A percentile compares a stretch with the other conserved stretches of the same genome.
phyloP scores from a whole-genome alignment of 768 basidiomycete genomes.

The Tephrocybe sp. region DNA sequence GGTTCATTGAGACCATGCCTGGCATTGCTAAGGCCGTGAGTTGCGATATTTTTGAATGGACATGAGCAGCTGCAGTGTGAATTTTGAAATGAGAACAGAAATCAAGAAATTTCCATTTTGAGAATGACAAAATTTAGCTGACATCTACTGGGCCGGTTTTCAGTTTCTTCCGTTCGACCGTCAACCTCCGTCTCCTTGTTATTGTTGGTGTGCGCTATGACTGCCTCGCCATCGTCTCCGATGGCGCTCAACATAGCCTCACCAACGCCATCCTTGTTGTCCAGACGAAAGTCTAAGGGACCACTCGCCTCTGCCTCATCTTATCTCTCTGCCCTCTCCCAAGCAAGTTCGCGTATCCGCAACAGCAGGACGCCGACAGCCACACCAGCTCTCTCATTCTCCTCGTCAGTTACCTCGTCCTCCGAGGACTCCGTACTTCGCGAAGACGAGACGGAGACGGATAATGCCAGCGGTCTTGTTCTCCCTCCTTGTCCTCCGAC shows the following conservation, averaged over 20 bases:
- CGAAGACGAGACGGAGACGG: conserved; percentile 47
- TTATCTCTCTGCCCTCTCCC: conserved; percentile 43
- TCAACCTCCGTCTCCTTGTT: too few species aligned
- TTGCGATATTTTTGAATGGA: too few species aligned
- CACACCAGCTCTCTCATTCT: conserved; percentile 73
- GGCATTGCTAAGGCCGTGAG: too few species aligned
- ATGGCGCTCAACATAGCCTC: conserved; percentile 61
- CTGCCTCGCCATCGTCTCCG: conserved; percentile 45
- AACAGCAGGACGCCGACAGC: conserved; percentile 49
- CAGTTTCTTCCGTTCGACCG: too few species aligned
- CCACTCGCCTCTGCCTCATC: conserved; percentile 40
- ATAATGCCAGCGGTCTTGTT: conserved; percentile 55
- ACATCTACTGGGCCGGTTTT: too few species aligned
- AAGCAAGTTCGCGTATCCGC: conserved; percentile 66
- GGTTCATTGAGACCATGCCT: too few species aligned
- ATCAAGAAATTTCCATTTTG: too few species aligned
- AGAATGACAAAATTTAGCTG: too few species aligned
- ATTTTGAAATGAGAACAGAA: too few species aligned
- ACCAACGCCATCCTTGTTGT: conserved; percentile 57
- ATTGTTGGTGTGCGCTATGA: conserved; percentile 11
- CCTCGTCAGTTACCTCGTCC: conserved; percentile 67
- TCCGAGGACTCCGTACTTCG: conserved; percentile 68
- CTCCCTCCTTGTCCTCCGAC: conserved; percentile 71
- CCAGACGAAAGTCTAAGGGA: conserved; percentile 42
- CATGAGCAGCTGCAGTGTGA: too few species aligned